Evolutionary conservation across 2,329 filamentous ascomycete species (phyloP).

Genomic region (Aspergillus flavus): DNA sequence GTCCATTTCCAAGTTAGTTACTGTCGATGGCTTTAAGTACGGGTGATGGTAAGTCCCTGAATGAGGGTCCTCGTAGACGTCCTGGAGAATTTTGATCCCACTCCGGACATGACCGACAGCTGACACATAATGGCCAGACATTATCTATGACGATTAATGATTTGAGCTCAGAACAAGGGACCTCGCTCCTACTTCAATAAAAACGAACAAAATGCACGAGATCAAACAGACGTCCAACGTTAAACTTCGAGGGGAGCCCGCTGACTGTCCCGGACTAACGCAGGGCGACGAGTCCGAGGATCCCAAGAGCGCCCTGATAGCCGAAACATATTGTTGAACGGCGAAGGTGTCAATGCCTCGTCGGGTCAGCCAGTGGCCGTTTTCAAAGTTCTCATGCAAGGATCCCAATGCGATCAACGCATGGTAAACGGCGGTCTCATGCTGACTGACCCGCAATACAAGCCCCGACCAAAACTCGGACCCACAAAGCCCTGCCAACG

Average conservation of each 20-base stretch:
- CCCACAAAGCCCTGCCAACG: slow-evolving; percentile 18
- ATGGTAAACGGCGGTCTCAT: slow-evolving; percentile 30
- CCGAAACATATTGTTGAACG: not conserved
- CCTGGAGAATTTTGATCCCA: not conserved
- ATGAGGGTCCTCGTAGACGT: not conserved
- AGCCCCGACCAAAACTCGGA: slow-evolving; percentile 29
- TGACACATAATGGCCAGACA: not conserved
- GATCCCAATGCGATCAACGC: slow-evolving; percentile 31
- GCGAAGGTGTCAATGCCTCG: not conserved
- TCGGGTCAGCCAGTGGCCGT: not conserved
- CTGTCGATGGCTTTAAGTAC: slow-evolving; percentile 13
- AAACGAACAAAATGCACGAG: not conserved
- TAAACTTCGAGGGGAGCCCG: not conserved
- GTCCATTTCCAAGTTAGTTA: slow-evolving; percentile 15
- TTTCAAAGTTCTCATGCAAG: slow-evolving; percentile 28
- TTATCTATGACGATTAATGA: not conserved
- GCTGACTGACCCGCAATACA: slow-evolving; percentile 28
- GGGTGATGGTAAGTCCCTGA: slow-evolving; percentile 15
- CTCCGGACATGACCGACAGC: not conserved
- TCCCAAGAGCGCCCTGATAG: not conserved
- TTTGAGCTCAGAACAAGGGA: not conserved
- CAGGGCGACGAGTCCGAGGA: not conserved
- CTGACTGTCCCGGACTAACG: not conserved
- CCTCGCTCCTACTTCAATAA: not conserved
- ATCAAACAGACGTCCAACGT: not conserved